Conservation (phyloP, 2,329 filamentous ascomycete genomes). For the Fusarium austroafricanum region DNA sequence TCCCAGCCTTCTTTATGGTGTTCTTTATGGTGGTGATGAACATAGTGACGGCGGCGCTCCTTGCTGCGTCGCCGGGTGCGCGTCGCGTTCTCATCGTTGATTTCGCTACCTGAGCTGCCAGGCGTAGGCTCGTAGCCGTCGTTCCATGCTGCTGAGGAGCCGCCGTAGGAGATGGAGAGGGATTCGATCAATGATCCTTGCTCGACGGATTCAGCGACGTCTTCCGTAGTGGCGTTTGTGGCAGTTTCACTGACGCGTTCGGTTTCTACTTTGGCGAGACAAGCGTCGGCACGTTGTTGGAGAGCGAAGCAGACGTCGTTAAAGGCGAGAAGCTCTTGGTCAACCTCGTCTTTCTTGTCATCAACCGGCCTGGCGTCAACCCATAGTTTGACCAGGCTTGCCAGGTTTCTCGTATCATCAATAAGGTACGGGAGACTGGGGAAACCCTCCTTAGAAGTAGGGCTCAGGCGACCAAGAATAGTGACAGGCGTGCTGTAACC, state of each 20-base stretch:
- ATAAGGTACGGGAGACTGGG: conserved; percentile 93
- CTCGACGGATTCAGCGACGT: conserved; percentile 62
- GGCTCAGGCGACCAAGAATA: conserved; percentile 84
- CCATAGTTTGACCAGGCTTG: conserved; percentile 85
- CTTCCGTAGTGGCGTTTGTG: conserved; percentile 48
- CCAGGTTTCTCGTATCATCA: conserved; percentile 87
- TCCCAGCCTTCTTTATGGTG: conserved; percentile 39
- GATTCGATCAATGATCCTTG: conserved; percentile 54
- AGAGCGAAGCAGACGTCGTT: conserved; percentile 63
- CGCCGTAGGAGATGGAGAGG: conserved; percentile 47
- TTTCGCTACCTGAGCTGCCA: conserved; percentile 65
- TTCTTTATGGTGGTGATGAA: conserved; percentile 43
- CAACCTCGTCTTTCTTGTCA: conserved; percentile 47
- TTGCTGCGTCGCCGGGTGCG: conserved; percentile 47
- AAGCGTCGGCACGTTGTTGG: conserved; percentile 63
- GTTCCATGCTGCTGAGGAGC: conserved; percentile 45
- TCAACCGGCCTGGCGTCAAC: conserved; percentile 65
- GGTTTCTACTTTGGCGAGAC: conserved; percentile 62
- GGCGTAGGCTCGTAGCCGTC: conserved; percentile 54
- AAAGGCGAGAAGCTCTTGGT: conserved; percentile 67
- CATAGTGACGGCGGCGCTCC: conserved; percentile 48
- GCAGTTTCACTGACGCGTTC: conserved; percentile 54
- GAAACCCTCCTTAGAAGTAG: conserved; percentile 88
- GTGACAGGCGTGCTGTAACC: conserved; percentile 94
- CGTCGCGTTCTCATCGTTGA: conserved; percentile 40